phyloP scores from a whole-genome alignment of 2,329 filamentous ascomycete species.

The Colletotrichum liaoningense region DNA sequence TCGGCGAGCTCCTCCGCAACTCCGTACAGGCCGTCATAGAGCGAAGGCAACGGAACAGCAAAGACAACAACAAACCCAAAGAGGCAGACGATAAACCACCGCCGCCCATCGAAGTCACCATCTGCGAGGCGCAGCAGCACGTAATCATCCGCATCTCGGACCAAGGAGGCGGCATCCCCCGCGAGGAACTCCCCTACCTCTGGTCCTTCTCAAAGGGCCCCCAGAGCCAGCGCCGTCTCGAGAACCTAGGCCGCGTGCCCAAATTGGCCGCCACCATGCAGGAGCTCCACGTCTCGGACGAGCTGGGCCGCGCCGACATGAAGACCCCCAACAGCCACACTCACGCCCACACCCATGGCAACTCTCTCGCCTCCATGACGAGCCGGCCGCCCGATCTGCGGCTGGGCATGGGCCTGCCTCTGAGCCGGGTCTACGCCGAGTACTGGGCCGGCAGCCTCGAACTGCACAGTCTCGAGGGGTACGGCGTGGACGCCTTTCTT shows the following conservation, averaged over 20 bases:
- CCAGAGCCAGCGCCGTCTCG: conserved; percentile 78
- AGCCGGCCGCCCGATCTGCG: conserved; percentile 87
- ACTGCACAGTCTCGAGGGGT: conserved; percentile 92
- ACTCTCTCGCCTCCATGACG: conserved; percentile 83
- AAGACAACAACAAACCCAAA: conserved; percentile 34
- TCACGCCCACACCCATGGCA: conserved; percentile 51
- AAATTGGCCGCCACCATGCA: conserved; percentile 94
- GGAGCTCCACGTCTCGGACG: conserved; percentile 73
- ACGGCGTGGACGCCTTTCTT: conserved; percentile 94
- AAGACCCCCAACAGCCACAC: conserved; percentile 46
- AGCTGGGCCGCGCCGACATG: conserved; percentile 53
- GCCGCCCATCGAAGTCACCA: conserved; percentile 90
- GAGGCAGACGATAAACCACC: conserved; percentile 38
- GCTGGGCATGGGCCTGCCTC: conserved; percentile 91
- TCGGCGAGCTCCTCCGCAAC: conserved; percentile 94
- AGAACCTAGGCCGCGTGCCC: conserved; percentile 88
- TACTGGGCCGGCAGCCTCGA: conserved; percentile 97
- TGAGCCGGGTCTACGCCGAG: conserved; percentile 95
- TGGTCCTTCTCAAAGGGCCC: conserved; percentile 98
- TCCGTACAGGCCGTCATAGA: conserved; percentile 94
- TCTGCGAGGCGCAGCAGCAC: conserved; percentile 94
- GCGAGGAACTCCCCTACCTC: conserved; percentile 85
- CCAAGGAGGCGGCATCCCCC: conserved; percentile 90
- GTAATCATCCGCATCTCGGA: conserved; percentile 97
- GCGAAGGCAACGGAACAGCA: conserved; percentile 63